phyloP scores from a whole-genome alignment of 140 eudicot genomes.

The Cichorium intybus region DNA sequence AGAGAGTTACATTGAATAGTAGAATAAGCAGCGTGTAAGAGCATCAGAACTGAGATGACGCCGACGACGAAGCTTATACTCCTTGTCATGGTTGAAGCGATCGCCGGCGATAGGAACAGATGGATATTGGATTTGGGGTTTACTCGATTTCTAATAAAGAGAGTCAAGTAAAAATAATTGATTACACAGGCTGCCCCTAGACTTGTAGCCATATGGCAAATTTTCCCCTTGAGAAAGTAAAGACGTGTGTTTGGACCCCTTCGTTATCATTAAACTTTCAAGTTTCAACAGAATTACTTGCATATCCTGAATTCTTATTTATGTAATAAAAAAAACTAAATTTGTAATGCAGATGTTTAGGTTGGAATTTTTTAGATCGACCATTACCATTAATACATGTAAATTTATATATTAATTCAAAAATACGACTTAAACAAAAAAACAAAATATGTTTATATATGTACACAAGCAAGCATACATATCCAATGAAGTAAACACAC shows the following conservation, averaged over 20 bases:
- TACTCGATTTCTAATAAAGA: neutral
- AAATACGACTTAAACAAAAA: too few species aligned
- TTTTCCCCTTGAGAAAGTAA: slow-evolving; percentile 3
- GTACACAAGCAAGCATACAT: too few species aligned
- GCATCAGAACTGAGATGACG: slow-evolving; percentile 64
- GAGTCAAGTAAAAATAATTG: neutral
- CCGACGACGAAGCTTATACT: slow-evolving; percentile 67
- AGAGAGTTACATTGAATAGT: slow-evolving; percentile 76
- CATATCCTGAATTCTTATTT: too few species aligned
- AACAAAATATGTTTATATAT: too few species aligned
- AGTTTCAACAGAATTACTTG: too few species aligned
- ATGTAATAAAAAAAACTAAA: too few species aligned
- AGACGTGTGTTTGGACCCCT: neutral
- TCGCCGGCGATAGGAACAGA: slow-evolving; percentile 34
- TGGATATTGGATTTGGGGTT: slow-evolving; percentile 22
- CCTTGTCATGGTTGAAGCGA: slow-evolving; percentile 32
- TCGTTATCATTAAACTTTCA: neutral
- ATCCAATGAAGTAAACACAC: too few species aligned
- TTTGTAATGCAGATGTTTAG: too few species aligned
- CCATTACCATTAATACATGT: too few species aligned
- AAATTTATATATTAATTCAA: too few species aligned
- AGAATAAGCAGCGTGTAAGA: slow-evolving; percentile 90
- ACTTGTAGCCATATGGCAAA: neutral
- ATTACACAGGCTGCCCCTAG: neutral
- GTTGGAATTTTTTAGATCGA: too few species aligned